A percentile compares a stretch with the other conserved stretches of the same genome.
These are phyloP conservation scores for Rutidosis leptorrhynchoides DNA, from an alignment of 129 eudicot species.

Conservation along the genomic window DNA sequence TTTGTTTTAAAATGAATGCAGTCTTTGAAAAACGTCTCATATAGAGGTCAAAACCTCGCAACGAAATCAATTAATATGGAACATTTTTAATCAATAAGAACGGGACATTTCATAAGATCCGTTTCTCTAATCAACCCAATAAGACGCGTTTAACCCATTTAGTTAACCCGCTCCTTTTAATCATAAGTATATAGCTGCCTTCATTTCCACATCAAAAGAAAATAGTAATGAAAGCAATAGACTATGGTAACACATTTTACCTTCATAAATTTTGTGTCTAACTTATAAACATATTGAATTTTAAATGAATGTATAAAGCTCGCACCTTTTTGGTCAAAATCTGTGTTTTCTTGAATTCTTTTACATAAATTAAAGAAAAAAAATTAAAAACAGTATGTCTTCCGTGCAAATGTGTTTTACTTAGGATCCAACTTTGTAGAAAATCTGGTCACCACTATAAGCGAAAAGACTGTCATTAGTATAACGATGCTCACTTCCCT, in stretches of 20 bases:
- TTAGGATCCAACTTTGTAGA: slow-evolving; percentile 39
- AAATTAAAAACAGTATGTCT: not conserved
- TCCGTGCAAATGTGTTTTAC: slow-evolving; percentile 10
- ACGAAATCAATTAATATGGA: no score
- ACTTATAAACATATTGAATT: slow-evolving; percentile 14
- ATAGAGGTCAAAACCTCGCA: no score
- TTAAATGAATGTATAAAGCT: slow-evolving; percentile 7
- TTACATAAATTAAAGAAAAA: slow-evolving; percentile 5
- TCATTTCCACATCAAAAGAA: not conserved
- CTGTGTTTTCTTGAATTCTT: slow-evolving; percentile 13
- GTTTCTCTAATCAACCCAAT: not conserved
- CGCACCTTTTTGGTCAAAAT: slow-evolving; percentile 14
- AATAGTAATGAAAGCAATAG: not conserved
- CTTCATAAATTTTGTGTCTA: not conserved
- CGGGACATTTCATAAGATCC: no score
- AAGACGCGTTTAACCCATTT: not conserved
- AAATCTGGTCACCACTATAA: slow-evolving; percentile 40
- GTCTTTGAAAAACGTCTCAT: no score
- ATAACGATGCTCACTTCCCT: slow-evolving; percentile 49
- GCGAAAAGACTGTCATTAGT: slow-evolving; percentile 42
- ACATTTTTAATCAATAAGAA: no score
- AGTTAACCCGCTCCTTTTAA: not conserved
- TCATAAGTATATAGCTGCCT: not conserved
- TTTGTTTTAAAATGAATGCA: no score
- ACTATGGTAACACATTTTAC: not conserved